Conservation (phyloP, 2,329 filamentous ascomycete species). For the Rugonectria rugulosa region DNA sequence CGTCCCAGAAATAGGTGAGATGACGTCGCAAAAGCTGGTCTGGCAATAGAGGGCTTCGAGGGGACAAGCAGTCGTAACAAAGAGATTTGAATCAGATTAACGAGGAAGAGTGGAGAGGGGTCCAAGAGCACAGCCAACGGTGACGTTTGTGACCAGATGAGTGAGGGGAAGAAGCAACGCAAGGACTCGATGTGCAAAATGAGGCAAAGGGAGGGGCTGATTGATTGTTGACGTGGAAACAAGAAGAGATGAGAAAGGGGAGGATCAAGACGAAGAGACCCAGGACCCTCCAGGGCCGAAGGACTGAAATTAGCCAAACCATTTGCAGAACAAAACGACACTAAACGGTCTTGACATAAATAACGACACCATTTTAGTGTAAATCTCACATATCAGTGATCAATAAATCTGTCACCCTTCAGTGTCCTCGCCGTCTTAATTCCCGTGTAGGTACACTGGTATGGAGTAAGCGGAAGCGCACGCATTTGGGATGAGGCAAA, state of each 20-base stretch:
- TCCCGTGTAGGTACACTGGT: too few species aligned
- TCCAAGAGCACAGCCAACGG: conserved; percentile 14
- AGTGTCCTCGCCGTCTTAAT: too few species aligned
- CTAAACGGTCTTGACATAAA: too few species aligned
- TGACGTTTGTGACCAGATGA: conserved; percentile 18
- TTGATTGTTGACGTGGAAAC: conserved; percentile 18
- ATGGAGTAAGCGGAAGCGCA: too few species aligned
- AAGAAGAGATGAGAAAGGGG: conserved; percentile 1
- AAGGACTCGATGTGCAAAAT: conserved; percentile 5
- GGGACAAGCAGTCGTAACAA: not conserved
- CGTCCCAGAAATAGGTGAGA: conserved; percentile 10
- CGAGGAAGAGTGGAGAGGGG: conserved; percentile 29
- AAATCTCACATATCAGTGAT: too few species aligned
- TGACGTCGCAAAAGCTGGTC: conserved; percentile 11
- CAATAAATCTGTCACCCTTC: too few species aligned
- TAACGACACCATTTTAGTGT: too few species aligned
- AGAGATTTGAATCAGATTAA: conserved; percentile 1
- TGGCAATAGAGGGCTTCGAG: not conserved
- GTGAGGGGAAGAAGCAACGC: not conserved
- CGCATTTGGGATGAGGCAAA: conserved; percentile 1
- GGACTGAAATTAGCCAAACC: too few species aligned
- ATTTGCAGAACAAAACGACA: too few species aligned
- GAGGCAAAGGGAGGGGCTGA: conserved; percentile 5
- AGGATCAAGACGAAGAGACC: not conserved
- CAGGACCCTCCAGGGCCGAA: not conserved